A percentile compares a stretch with the other conserved stretches of the same genome.
Evolutionary conservation across 23 red algal genomes (phyloP).

Genomic region (Gracilaria gracilis): DNA sequence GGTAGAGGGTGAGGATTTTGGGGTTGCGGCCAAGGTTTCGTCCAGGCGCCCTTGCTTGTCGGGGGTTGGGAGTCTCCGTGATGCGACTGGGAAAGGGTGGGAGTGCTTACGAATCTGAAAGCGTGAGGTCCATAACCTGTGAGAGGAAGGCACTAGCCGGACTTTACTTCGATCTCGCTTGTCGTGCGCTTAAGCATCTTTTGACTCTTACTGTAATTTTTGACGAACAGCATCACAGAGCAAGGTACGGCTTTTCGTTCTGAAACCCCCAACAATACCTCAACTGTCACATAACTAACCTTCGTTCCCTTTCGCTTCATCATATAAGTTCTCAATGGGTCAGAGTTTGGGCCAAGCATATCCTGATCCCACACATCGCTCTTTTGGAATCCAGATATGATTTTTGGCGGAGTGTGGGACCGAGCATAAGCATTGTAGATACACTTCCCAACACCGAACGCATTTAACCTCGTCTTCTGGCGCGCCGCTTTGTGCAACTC

Average conservation of each 20-base stretch:
- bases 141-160: no score
- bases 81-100: no score
- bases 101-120: no score
- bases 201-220: no score
- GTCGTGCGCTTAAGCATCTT: no score
- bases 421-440: conserved; percentile 12
- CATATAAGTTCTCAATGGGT: neutral
- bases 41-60: no score
- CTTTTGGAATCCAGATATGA: neutral
- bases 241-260: neutral
- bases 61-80: no score
- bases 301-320: neutral
- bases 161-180: no score
- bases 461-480: neutral
- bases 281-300: neutral
- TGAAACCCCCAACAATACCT: neutral
- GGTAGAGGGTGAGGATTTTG: no score
- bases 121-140: no score
- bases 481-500: no score
- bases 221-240: conserved; percentile 7
- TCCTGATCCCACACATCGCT: neutral
- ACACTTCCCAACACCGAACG: conserved; percentile 9
- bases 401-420: neutral
- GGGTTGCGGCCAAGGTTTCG: no score
- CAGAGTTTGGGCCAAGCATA: neutral